Conservation (phyloP, 2,329 filamentous ascomycete species). For the Mycosphaerella sp. region DNA sequence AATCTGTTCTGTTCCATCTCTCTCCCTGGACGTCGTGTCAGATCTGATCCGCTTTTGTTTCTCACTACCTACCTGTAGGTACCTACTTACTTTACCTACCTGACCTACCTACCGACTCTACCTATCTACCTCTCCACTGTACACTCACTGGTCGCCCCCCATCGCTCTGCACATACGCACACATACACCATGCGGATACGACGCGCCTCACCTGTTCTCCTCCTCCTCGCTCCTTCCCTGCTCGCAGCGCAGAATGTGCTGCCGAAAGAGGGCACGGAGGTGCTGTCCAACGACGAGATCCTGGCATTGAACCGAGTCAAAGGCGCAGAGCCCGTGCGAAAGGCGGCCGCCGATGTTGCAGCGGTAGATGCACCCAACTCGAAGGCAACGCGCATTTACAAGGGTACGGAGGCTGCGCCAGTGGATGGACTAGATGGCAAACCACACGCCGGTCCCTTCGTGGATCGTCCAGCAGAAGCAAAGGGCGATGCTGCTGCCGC, state of each 20-base stretch:
- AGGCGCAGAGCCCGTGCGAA: constrained; percentile 2
- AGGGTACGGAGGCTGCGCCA: constrained; percentile 70
- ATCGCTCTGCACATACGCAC: background rate
- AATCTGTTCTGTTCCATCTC: no score
- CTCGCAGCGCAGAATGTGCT: constrained; percentile 41
- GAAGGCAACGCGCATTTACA: constrained; percentile 31
- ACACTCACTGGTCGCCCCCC: no score
- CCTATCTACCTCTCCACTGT: no score
- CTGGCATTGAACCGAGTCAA: constrained; percentile 22
- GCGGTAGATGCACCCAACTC: constrained; percentile 20
- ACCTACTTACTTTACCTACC: no score
- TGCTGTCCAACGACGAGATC: constrained; percentile 26
- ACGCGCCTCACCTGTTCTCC: constrained; percentile 43
- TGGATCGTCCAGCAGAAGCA: constrained; percentile 46
- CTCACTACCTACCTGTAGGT: no score
- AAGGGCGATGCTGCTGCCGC: constrained; percentile 29
- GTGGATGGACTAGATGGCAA: constrained; percentile 91
- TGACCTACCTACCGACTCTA: no score
- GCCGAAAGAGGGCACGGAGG: constrained; percentile 13
- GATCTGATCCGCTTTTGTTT: no score
- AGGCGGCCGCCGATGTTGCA: constrained; percentile 17
- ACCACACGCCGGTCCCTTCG: constrained; percentile 78
- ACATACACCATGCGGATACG: constrained; percentile 52
- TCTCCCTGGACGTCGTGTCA: no score
- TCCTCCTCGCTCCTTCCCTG: constrained; percentile 54